Percentiles rank a stretch among this genome's conserved stretches.
These are phyloP conservation scores for Juncus inflexus DNA, from an alignment of 176 grass and related monocot species.

Conservation along the genomic window DNA sequence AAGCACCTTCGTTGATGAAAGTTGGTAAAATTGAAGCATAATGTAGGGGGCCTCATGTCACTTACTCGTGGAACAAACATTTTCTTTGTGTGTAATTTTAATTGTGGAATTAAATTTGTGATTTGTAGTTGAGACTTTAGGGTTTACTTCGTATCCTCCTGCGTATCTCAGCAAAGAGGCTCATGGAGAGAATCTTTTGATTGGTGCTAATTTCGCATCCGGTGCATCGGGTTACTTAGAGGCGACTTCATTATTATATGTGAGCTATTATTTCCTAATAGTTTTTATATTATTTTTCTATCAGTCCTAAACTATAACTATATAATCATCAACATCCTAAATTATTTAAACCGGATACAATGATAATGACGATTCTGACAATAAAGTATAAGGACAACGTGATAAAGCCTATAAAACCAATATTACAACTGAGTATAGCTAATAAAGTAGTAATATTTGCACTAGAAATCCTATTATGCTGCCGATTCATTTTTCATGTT, in stretches of 20 bases:
- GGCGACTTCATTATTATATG: slow-evolving; percentile 59
- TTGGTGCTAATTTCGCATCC: slow-evolving; percentile 92
- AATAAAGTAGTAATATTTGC: too few species aligned
- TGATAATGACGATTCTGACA: too few species aligned
- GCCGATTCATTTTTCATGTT: neutral
- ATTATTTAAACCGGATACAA: neutral
- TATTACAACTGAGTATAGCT: too few species aligned
- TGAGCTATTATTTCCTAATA: slow-evolving; percentile 20
- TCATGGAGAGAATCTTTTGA: slow-evolving; percentile 61
- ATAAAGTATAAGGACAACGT: too few species aligned
- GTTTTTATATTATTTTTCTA: neutral
- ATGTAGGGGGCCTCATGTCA: neutral
- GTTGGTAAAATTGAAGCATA: too few species aligned
- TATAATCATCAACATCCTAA: neutral
- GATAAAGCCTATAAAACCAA: too few species aligned
- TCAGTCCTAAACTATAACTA: neutral
- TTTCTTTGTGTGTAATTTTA: neutral
- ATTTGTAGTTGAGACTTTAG: slow-evolving; percentile 60
- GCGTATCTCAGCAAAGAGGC: slow-evolving; percentile 68
- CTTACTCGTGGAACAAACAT: neutral
- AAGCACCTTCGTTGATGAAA: too few species aligned
- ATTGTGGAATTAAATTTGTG: neutral
- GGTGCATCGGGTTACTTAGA: slow-evolving; percentile 80
- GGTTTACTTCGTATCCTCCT: slow-evolving; percentile 75
- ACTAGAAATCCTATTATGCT: too few species aligned